These are phyloP conservation scores for Zychaea mexicana DNA, from an alignment of 371 early-diverging fungal species.

Conservation along the genomic window DNA sequence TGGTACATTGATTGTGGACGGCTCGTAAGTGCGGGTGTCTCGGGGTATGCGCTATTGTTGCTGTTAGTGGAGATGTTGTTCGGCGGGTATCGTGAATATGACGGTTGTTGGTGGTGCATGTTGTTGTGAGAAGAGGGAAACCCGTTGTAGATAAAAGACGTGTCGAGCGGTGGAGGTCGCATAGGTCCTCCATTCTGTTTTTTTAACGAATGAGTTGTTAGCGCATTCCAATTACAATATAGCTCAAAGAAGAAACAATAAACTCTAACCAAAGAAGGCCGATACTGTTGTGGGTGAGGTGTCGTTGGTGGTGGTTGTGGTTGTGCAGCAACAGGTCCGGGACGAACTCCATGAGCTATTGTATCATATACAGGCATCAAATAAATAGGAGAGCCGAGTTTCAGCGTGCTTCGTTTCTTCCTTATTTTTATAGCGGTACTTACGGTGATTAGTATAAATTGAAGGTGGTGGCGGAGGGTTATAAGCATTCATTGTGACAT, in stretches of 20 bases:
- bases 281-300: too few species aligned
- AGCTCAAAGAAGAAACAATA: too few species aligned
- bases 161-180: background rate
- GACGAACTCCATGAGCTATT: too few species aligned
- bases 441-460: background rate
- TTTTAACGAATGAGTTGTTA: background rate
- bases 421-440: background rate
- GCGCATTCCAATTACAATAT: too few species aligned
- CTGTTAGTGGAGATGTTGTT: background rate
- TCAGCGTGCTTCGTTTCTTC: too few species aligned
- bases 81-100: background rate
- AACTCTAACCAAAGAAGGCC: too few species aligned
- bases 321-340: too few species aligned
- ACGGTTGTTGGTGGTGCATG: background rate
- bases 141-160: background rate
- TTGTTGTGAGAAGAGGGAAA: background rate
- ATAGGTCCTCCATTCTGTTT: background rate
- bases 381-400: too few species aligned
- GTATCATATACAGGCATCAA: too few species aligned
- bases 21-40: background rate
- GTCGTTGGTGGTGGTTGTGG: background rate
- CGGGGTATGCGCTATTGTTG: background rate
- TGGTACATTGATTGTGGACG: background rate
- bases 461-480: background rate
- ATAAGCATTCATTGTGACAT: background rate